Evolutionary conservation across 345 rosid genomes (phyloP).

Genomic region (Microcos paniculata): DNA sequence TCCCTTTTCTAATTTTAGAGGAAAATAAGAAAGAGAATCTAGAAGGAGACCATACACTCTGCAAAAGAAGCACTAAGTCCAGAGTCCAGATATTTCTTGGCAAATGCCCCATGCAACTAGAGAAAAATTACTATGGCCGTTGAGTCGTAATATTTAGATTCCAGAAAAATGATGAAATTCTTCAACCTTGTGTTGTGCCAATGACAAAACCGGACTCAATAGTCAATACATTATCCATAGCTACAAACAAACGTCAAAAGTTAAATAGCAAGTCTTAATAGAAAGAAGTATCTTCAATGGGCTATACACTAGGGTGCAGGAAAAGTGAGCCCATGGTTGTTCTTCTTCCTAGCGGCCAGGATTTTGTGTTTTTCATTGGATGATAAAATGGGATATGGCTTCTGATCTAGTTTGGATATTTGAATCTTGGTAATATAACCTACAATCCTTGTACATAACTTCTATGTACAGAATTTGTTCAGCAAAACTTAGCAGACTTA

Average conservation of each 20-base stretch:
- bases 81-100: background rate
- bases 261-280: background rate
- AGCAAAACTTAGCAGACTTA: slow-evolving; percentile 52
- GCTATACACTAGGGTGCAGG: background rate
- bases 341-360: background rate
- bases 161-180: background rate
- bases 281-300: background rate
- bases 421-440: background rate
- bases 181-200: background rate
- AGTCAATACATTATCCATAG: background rate
- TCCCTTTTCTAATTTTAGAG: background rate
- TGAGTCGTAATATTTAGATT: slow-evolving; percentile 10
- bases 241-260: background rate
- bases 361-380: background rate
- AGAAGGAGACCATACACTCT: background rate
- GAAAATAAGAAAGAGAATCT: background rate
- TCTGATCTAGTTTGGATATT: background rate
- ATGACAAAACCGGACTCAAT: background rate
- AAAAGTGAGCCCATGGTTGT: background rate
- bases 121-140: slow-evolving; percentile 1
- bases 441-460: background rate
- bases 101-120: background rate
- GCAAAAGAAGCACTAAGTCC: background rate
- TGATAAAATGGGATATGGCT: no score
- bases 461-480: background rate